Evolutionary conservation across 2,329 filamentous ascomycete species (phyloP).

Genomic region (Plenodomus tracheiphilus): DNA sequence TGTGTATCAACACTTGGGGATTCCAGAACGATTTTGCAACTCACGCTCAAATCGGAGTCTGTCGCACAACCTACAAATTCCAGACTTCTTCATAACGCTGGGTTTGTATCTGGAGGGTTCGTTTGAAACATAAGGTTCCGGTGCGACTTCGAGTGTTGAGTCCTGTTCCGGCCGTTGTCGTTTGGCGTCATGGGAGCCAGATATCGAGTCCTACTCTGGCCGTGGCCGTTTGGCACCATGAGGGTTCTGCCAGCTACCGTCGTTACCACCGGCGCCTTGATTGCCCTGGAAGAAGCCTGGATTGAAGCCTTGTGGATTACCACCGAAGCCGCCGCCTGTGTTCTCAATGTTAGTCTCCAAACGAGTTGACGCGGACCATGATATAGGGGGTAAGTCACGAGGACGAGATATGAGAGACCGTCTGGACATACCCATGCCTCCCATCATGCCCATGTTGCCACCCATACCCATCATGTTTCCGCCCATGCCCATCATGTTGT

Average conservation of each 20-base stretch:
- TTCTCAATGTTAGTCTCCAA: constrained; percentile 14
- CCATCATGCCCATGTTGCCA: constrained; percentile 39
- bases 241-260: constrained; percentile 72
- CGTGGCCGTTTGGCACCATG: constrained; percentile 79
- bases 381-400: constrained; percentile 1
- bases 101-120: no score
- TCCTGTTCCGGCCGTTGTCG: no score
- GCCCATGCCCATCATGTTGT: constrained; percentile 47
- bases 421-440: constrained; percentile 36
- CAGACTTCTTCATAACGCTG: no score
- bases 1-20: no score
- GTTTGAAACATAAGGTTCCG: no score
- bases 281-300: constrained; percentile 68
- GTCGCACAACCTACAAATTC: no score
- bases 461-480: constrained; percentile 40
- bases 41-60: no score
- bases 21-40: no score
- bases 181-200: no score
- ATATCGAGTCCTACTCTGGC: constrained; percentile 67
- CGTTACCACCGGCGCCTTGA: constrained; percentile 47
- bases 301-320: constrained; percentile 71
- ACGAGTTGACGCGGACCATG: no score
- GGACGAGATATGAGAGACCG: constrained; percentile 2
- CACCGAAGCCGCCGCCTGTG: constrained; percentile 58
- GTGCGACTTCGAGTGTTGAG: no score